Percentiles rank a stretch among this genome's conserved stretches.
Conservation (phyloP, 805 yeast species). For the Brettanomyces nanus region DNA sequence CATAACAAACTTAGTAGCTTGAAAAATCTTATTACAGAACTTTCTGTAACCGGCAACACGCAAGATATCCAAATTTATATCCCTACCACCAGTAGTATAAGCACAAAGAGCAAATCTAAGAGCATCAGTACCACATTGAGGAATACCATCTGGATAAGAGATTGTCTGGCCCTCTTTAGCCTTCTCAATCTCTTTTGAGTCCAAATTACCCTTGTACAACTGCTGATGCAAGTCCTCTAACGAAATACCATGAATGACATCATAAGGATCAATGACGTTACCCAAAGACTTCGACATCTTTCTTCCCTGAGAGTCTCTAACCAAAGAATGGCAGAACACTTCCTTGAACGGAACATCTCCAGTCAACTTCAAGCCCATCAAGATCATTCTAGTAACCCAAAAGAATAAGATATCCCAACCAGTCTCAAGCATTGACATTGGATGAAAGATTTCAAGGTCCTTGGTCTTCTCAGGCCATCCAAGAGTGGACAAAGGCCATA, state of each 20-base stretch:
- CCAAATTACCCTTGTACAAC: slow-evolving; percentile 75
- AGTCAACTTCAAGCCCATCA: slow-evolving; percentile 82
- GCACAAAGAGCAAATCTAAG: slow-evolving; percentile 97
- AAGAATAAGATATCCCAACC: slow-evolving; percentile 99
- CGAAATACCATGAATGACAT: slow-evolving; percentile 84
- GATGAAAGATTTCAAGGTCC: slow-evolving; percentile 74
- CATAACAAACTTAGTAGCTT: slow-evolving; percentile 94
- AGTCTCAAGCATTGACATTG: slow-evolving; percentile 92
- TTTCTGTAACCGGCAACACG: slow-evolving; percentile 99
- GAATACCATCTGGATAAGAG: slow-evolving; percentile 94
- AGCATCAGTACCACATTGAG: slow-evolving; percentile 99
- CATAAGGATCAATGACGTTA: slow-evolving; percentile 92
- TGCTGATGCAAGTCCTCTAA: slow-evolving; percentile 73
- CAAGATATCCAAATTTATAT: slow-evolving; percentile 88
- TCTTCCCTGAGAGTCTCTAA: slow-evolving; percentile 98
- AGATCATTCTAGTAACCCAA: slow-evolving; percentile 97
- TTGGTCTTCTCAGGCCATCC: slow-evolving; percentile 84
- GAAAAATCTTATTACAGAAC: slow-evolving; percentile 98
- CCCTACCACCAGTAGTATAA: slow-evolving; percentile 97
- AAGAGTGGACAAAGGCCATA: slow-evolving; percentile 95
- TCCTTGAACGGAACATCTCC: slow-evolving; percentile 91
- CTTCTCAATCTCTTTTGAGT: slow-evolving; percentile 76
- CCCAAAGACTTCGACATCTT: slow-evolving; percentile 98
- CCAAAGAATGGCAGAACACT: slow-evolving; percentile 96
- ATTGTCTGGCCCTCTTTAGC: slow-evolving; percentile 83